A percentile compares a stretch with the other conserved stretches of the same genome.
Conservation (phyloP, 108 stramenopile genomes). For the Cyclotella sp. region DNA sequence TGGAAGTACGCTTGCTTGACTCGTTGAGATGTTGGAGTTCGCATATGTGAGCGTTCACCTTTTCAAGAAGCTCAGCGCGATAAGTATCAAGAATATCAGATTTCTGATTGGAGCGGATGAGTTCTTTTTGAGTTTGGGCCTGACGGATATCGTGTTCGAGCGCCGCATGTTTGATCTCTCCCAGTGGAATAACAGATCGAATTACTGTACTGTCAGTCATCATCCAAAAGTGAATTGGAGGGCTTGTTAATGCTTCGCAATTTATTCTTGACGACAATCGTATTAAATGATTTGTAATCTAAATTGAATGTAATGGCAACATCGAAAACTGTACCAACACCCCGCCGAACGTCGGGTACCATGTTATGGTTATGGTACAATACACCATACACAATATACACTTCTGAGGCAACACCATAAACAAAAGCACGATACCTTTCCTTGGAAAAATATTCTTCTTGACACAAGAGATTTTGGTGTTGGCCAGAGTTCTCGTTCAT, state of each 20-base stretch:
- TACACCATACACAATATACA: no score
- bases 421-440: no score
- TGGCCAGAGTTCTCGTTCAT: no score
- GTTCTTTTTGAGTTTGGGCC: slow-evolving; percentile 30
- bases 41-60: slow-evolving; percentile 40
- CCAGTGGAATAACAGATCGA: slow-evolving; percentile 19
- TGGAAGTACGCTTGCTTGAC: slow-evolving; percentile 35
- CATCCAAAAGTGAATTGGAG: background rate
- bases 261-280: background rate
- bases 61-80: slow-evolving; percentile 40
- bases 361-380: no score
- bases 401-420: no score
- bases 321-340: no score
- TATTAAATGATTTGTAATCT: background rate
- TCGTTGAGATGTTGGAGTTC: slow-evolving; percentile 43
- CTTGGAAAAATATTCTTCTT: no score
- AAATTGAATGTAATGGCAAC: no score
- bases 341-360: no score
- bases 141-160: slow-evolving; percentile 49
- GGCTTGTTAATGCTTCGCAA: background rate
- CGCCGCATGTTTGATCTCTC: slow-evolving; percentile 44
- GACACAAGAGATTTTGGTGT: no score
- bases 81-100: slow-evolving; percentile 38
- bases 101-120: slow-evolving; percentile 22
- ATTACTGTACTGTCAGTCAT: slow-evolving; percentile 23